A percentile compares a stretch with the other conserved stretches of the same genome.
phyloP scores from a whole-genome alignment of 2,329 filamentous ascomycete genomes.

The Niveomyces coronatus region DNA sequence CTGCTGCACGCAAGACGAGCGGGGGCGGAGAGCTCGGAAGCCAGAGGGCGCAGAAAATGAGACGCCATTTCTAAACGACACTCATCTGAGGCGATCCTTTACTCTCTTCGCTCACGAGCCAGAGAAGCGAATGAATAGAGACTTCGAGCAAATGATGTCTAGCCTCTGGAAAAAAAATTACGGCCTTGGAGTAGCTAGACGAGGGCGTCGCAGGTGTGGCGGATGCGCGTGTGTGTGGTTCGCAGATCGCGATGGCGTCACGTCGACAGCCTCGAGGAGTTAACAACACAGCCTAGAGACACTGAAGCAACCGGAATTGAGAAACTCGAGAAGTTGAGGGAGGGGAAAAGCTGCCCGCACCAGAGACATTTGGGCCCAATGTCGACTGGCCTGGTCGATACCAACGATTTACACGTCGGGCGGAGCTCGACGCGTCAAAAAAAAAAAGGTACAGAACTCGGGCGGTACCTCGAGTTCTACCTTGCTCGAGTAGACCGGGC shows the following conservation, averaged over 20 bases:
- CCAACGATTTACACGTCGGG: not conserved
- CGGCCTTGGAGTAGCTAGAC: too few species aligned
- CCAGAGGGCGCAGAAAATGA: constrained; percentile 24
- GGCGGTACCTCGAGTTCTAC: too few species aligned
- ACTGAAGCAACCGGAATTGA: not conserved
- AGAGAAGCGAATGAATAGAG: too few species aligned
- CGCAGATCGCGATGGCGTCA: too few species aligned
- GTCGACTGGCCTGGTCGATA: too few species aligned
- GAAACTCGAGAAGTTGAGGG: not conserved
- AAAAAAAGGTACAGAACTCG: not conserved
- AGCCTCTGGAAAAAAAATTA: too few species aligned
- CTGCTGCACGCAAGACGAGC: constrained; percentile 17
- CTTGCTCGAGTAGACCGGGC: too few species aligned
- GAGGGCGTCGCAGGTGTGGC: too few species aligned
- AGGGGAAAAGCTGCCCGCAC: constrained; percentile 3
- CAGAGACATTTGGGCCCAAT: too few species aligned
- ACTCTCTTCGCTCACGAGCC: not conserved
- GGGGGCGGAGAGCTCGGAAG: constrained; percentile 19
- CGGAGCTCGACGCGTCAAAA: not conserved
- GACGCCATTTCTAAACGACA: constrained; percentile 22
- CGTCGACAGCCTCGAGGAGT: too few species aligned
- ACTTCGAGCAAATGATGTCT: too few species aligned
- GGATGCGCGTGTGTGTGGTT: too few species aligned
- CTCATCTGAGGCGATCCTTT: constrained; percentile 18
- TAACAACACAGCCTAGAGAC: not conserved